Conservation (phyloP, 345 rosid species). For the Boechera retrofracta region DNA sequence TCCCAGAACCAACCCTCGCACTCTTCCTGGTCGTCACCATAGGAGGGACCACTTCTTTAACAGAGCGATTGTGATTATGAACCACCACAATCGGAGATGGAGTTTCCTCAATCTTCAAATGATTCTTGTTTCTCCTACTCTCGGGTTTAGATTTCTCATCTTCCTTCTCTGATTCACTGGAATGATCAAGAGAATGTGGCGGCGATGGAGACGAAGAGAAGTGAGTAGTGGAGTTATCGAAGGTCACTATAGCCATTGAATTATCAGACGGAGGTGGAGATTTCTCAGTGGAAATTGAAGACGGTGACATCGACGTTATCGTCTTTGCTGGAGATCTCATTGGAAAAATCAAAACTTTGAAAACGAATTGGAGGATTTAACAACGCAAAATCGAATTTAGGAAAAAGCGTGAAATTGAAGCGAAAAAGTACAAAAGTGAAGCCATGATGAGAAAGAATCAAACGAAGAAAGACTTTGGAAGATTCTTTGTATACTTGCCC, state of each 20-base stretch:
- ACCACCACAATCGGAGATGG: constrained; percentile 43
- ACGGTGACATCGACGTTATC: constrained; percentile 26
- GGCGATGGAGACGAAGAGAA: constrained; percentile 56
- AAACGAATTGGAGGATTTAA: background rate
- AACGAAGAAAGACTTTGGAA: constrained; percentile 11
- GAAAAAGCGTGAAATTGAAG: constrained; percentile 35
- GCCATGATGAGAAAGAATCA: constrained; percentile 21
- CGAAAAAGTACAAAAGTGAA: constrained; percentile 32
- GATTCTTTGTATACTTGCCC: background rate
- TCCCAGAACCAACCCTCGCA: constrained; percentile 51
- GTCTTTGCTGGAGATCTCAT: constrained; percentile 38
- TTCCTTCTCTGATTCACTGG: constrained; percentile 38
- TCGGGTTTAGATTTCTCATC: constrained; percentile 19
- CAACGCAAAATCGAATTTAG: constrained; percentile 33
- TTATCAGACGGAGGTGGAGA: constrained; percentile 45
- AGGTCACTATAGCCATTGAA: constrained; percentile 67
- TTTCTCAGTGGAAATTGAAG: constrained; percentile 28
- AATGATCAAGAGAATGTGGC: constrained; percentile 50
- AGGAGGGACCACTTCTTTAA: constrained; percentile 37
- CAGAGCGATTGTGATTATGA: constrained; percentile 35
- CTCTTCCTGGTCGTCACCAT: constrained; percentile 42
- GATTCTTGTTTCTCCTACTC: constrained; percentile 24
- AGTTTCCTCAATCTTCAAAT: constrained; percentile 26
- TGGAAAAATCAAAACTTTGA: constrained; percentile 8
- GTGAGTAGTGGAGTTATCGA: constrained; percentile 60